phyloP scores from a whole-genome alignment of 2,329 filamentous ascomycete genomes.

The Beauveria asiatica region DNA sequence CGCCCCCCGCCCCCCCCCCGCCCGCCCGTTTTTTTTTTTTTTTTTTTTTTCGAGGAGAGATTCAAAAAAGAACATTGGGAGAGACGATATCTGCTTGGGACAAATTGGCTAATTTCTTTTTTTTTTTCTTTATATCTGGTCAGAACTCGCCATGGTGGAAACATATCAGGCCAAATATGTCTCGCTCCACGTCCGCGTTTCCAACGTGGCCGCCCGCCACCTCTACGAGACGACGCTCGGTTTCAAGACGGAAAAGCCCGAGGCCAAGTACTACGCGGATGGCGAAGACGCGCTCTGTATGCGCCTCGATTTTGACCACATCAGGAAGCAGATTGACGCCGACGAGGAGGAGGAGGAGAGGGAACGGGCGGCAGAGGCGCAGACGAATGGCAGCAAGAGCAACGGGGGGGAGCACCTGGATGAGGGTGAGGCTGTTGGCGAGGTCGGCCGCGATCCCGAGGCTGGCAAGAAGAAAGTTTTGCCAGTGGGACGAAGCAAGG shows the following conservation, averaged over 20 bases:
- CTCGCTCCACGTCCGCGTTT: slow-evolving; percentile 89
- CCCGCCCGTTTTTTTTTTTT: no score
- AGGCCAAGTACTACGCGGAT: slow-evolving; percentile 91
- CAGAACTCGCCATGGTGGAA: slow-evolving; percentile 79
- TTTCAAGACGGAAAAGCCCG: slow-evolving; percentile 79
- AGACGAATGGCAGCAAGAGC: slow-evolving; percentile 29
- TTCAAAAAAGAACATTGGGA: no score
- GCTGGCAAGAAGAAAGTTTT: slow-evolving; percentile 63
- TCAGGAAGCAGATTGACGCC: slow-evolving; percentile 41
- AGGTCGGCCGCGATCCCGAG: slow-evolving; percentile 45
- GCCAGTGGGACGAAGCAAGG: slow-evolving; percentile 69
- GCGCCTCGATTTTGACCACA: slow-evolving; percentile 70
- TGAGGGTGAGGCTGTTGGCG: slow-evolving; percentile 64
- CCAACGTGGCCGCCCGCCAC: slow-evolving; percentile 82
- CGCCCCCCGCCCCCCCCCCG: no score
- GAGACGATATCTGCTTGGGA: no score
- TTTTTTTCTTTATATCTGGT: no score
- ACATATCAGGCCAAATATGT: slow-evolving; percentile 88
- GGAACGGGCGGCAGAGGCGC: slow-evolving; percentile 26
- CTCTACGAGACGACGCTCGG: slow-evolving; percentile 89
- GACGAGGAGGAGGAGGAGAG: slow-evolving; percentile 34
- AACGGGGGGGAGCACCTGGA: slow-evolving; percentile 34
- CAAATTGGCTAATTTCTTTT: neutral
- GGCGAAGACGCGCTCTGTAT: slow-evolving; percentile 94
- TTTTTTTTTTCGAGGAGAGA: slow-evolving; percentile 20